These are phyloP conservation scores for Zopfia rhizophila DNA, from an alignment of 2,329 filamentous ascomycete genomes.

Conservation along the genomic window DNA sequence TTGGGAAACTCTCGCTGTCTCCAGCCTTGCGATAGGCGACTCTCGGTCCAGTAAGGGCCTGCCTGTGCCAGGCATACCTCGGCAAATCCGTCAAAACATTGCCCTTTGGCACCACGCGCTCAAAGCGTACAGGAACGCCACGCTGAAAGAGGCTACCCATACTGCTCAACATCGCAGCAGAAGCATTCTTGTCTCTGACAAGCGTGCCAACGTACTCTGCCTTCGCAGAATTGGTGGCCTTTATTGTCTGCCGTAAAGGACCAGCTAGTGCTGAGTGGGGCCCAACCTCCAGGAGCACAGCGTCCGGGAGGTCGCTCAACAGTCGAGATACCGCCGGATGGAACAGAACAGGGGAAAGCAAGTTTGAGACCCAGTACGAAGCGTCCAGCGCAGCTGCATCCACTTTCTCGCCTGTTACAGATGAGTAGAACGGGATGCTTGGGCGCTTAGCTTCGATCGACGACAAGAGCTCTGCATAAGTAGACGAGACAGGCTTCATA, in stretches of 20 bases:
- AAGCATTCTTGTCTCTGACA: too few species aligned
- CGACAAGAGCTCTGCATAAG: conserved; percentile 26
- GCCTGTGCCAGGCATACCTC: conserved; percentile 10
- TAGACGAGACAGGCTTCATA: conserved; percentile 26
- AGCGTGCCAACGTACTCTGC: too few species aligned
- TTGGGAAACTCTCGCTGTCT: neutral
- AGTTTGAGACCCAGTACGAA: conserved; percentile 29
- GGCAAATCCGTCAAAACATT: conserved; percentile 15
- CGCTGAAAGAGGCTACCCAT: too few species aligned
- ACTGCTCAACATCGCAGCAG: too few species aligned
- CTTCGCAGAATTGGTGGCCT: neutral
- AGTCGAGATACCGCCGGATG: conserved; percentile 3
- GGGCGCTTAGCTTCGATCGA: neutral
- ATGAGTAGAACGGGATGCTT: conserved; percentile 22
- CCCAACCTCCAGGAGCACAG: conserved; percentile 26
- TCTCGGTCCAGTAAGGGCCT: conserved; percentile 3
- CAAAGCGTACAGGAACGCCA: too few species aligned
- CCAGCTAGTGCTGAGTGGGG: conserved; percentile 26
- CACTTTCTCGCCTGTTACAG: conserved; percentile 16
- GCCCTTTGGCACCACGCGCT: neutral
- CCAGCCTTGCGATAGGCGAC: neutral
- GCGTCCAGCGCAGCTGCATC: conserved; percentile 6
- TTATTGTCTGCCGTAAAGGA: conserved; percentile 13
- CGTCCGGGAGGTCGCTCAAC: neutral
- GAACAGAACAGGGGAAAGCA: conserved; percentile 25